A percentile compares a stretch with the other conserved stretches of the same genome.
Conservation (phyloP, 495 filamentous ascomycete genomes). For the Penicillium waksmanii region DNA sequence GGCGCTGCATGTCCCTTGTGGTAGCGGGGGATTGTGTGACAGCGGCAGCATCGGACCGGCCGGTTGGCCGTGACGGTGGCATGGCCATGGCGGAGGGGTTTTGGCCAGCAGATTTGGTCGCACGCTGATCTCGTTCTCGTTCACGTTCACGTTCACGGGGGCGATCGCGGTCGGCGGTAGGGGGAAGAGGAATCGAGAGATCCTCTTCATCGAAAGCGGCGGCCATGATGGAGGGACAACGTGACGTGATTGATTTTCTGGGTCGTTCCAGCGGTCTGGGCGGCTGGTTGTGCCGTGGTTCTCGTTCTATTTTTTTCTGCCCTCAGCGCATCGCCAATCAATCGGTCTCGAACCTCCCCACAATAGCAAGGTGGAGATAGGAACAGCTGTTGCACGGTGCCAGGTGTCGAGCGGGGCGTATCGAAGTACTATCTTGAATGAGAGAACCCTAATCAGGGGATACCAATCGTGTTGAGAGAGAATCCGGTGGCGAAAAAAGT, state of each 20-base stretch:
- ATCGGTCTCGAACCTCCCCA: slow-evolving; percentile 36
- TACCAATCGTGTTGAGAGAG: slow-evolving; percentile 8
- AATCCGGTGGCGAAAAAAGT: not conserved
- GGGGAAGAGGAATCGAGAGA: slow-evolving; percentile 82
- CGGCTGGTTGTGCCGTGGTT: slow-evolving; percentile 24
- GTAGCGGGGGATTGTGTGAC: slow-evolving; percentile 48
- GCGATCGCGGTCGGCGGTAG: slow-evolving; percentile 60
- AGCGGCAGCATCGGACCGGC: slow-evolving; percentile 33
- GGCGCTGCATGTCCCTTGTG: slow-evolving; percentile 67
- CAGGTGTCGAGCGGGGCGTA: not conserved
- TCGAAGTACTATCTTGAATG: too few relatives aligned
- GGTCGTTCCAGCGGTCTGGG: slow-evolving; percentile 26
- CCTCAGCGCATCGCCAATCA: slow-evolving; percentile 36
- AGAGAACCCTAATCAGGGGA: too few relatives aligned
- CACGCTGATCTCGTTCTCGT: slow-evolving; percentile 16
- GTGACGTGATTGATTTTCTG: slow-evolving; percentile 52
- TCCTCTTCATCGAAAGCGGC: slow-evolving; percentile 81
- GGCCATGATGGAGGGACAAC: slow-evolving; percentile 49
- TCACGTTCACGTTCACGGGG: slow-evolving; percentile 38
- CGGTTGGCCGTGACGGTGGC: slow-evolving; percentile 50
- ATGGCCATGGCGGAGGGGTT: slow-evolving; percentile 52
- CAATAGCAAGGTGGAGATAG: slow-evolving; percentile 34
- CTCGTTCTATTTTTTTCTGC: slow-evolving; percentile 16
- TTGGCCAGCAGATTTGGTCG: slow-evolving; percentile 26
- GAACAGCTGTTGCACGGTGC: slow-evolving; percentile 20